Evolutionary conservation across 768 basidiomycete species (phyloP).

Genomic region (Russula emetica): DNA sequence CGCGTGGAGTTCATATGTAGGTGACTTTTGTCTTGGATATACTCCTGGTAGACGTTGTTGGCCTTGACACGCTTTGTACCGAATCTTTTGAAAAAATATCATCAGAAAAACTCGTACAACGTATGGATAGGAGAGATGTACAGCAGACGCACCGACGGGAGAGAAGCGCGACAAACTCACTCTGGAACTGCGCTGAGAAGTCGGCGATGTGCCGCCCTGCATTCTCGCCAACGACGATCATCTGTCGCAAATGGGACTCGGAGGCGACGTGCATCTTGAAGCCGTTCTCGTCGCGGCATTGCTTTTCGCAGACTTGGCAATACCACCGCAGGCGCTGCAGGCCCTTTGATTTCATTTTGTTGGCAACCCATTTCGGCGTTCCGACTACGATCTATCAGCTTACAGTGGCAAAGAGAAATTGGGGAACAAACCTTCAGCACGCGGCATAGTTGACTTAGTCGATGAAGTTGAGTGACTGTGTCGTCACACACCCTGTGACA

Average conservation of each 20-base stretch:
- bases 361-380: conserved; percentile 85
- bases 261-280: conserved; percentile 93
- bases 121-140: conserved; percentile 1
- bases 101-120: conserved; percentile 11
- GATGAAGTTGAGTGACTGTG: background rate
- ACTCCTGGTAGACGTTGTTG: conserved; percentile 96
- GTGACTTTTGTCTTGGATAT: conserved; percentile 89
- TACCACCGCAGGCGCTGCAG: conserved; percentile 95
- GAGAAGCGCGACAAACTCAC: conserved; percentile 85
- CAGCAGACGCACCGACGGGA: conserved; percentile 61
- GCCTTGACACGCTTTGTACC: conserved; percentile 93
- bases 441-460: conserved; percentile 21
- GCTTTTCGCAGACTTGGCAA: conserved; percentile 98
- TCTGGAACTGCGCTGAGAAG: conserved; percentile 85
- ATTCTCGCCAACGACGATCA: conserved; percentile 90
- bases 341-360: conserved; percentile 97
- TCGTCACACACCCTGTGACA: too few species aligned
- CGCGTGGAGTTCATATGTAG: conserved; percentile 98
- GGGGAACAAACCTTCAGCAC: conserved; percentile 22
- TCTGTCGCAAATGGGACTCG: conserved; percentile 90
- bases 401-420: too few species aligned
- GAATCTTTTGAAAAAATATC: conserved; percentile 47
- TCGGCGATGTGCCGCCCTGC: conserved; percentile 85
- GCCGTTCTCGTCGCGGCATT: conserved; percentile 97
- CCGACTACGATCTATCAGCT: conserved; percentile 48